Percentiles rank a stretch among this genome's conserved stretches.
Conservation (phyloP, 257 asterid genomes). For the Echites panduratus region DNA sequence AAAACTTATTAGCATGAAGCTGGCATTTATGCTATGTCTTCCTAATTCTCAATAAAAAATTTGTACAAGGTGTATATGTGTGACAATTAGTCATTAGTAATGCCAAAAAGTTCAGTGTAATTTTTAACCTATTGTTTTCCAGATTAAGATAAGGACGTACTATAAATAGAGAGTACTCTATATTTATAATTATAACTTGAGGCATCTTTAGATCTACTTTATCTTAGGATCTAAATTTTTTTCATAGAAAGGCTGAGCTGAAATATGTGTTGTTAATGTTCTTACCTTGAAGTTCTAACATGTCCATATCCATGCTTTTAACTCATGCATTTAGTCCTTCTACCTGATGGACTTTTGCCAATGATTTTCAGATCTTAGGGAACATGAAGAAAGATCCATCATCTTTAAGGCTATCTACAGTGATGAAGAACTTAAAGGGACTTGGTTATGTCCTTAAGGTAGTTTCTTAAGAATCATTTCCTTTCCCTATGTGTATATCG, state of each 20-base stretch:
- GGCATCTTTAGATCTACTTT: neutral
- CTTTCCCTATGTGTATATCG: neutral
- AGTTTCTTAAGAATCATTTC: conserved; percentile 12
- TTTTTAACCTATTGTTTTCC: neutral
- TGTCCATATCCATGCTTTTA: neutral
- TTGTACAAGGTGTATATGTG: neutral
- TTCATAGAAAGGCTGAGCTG: neutral
- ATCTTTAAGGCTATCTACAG: conserved; percentile 73
- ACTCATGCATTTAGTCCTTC: neutral
- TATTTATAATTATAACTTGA: neutral
- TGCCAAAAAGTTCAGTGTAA: neutral
- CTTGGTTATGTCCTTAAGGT: conserved; percentile 87
- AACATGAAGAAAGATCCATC: conserved; percentile 77
- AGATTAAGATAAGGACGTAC: neutral
- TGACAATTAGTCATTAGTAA: neutral
- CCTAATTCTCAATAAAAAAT: neutral
- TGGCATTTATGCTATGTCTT: neutral
- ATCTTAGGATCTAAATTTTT: neutral
- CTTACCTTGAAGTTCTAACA: neutral
- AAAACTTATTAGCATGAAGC: neutral
- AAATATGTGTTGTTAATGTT: neutral
- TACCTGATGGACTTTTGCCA: conserved; percentile 23
- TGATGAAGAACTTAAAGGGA: conserved; percentile 62
- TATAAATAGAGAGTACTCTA: neutral
- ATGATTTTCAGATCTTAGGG: conserved; percentile 69